phyloP scores from a whole-genome alignment of 2,329 filamentous ascomycete genomes.

The Calonectria naviculata region DNA sequence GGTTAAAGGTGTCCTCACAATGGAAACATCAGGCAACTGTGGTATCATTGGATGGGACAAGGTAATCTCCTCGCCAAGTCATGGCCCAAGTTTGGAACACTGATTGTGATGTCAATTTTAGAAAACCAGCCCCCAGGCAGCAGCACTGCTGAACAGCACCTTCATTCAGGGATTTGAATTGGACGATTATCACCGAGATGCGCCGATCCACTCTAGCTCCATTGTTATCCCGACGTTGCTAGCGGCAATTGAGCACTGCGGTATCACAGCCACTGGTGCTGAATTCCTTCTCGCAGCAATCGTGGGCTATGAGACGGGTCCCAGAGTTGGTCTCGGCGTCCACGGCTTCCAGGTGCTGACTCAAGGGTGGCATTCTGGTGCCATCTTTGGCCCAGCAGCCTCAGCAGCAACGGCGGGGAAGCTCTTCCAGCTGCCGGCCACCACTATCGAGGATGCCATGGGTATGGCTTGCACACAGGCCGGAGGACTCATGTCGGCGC shows the following conservation, averaged over 20 bases:
- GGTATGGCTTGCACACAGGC: not conserved
- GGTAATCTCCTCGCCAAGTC: not conserved
- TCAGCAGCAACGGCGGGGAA: not conserved
- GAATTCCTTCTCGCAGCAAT: not conserved
- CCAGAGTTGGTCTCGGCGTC: not conserved
- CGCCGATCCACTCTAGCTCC: not conserved
- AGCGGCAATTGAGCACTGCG: not conserved
- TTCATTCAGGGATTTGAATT: not conserved
- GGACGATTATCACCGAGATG: not conserved
- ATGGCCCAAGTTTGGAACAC: too few species aligned
- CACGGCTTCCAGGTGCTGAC: not conserved
- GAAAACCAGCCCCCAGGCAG: not conserved
- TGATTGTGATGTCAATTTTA: not conserved
- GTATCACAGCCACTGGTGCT: not conserved
- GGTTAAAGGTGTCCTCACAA: not conserved
- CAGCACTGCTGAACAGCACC: not conserved
- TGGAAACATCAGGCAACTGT: not conserved
- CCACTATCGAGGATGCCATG: not conserved
- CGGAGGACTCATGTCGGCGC: not conserved
- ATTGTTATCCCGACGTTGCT: not conserved
- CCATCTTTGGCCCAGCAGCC: not conserved
- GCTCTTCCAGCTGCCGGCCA: not conserved
- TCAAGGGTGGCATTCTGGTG: slow-evolving; percentile 1
- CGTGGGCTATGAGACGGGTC: not conserved
- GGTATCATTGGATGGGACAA: not conserved